A percentile compares a stretch with the other conserved stretches of the same genome.
Conservation (phyloP, 2,329 filamentous ascomycete genomes). For the Ustulina deusta region DNA sequence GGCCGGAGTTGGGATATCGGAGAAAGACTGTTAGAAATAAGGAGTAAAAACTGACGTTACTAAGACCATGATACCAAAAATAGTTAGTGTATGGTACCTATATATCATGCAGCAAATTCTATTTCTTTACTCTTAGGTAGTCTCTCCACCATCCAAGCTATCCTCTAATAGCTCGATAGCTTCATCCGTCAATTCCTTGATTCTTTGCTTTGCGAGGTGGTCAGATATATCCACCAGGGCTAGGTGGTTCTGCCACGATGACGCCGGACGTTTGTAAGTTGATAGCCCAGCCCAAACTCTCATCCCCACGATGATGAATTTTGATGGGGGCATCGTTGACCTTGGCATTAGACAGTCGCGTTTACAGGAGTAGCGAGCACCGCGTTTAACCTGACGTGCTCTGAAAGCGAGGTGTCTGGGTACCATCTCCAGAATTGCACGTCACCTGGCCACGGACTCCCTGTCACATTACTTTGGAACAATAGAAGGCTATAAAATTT, state of each 20-base stretch:
- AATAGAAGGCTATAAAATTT: not conserved
- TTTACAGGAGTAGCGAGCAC: constrained; percentile 43
- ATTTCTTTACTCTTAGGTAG: no score
- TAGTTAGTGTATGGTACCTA: no score
- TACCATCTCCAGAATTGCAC: constrained; percentile 47
- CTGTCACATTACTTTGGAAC: constrained; percentile 40
- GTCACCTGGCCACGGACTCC: constrained; percentile 37
- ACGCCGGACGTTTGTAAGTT: constrained; percentile 42
- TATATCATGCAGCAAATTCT: no score
- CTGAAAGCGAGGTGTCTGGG: constrained; percentile 43
- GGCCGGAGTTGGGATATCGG: no score
- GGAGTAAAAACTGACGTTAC: no score
- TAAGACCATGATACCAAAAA: no score
- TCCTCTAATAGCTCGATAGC: no score
- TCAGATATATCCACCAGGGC: no score
- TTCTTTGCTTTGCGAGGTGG: no score
- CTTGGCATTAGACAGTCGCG: constrained; percentile 38
- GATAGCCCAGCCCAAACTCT: not conserved
- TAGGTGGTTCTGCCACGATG: constrained; percentile 46
- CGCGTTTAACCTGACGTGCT: constrained; percentile 39
- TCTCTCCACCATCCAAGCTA: no score
- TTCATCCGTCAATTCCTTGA: no score
- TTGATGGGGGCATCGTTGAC: not conserved
- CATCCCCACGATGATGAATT: not conserved
- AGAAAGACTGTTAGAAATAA: no score